Percentiles rank a stretch among this genome's conserved stretches.
These are phyloP conservation scores for Alternaria triticina DNA, from an alignment of 2,329 filamentous ascomycete species.

Conservation along the genomic window DNA sequence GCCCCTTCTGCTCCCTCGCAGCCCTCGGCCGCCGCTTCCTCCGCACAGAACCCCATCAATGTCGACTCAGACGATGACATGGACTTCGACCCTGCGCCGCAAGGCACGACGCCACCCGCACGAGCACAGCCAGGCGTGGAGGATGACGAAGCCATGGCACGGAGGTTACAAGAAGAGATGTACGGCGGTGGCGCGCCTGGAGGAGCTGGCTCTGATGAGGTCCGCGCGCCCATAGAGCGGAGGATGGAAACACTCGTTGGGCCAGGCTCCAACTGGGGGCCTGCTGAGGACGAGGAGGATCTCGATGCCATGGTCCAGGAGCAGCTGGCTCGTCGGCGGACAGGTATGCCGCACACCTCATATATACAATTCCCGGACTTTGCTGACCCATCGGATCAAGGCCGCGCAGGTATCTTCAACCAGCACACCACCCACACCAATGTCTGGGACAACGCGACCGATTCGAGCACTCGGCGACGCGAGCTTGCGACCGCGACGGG, in stretches of 20 bases:
- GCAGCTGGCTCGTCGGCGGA: conserved; percentile 62
- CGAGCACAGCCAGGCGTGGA: conserved; percentile 61
- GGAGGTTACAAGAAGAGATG: conserved; percentile 88
- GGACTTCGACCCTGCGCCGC: conserved; percentile 52
- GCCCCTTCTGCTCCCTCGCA: conserved; percentile 46
- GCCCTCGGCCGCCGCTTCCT: conserved; percentile 43
- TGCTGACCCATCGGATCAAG: conserved; percentile 37
- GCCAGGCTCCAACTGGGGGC: conserved; percentile 64
- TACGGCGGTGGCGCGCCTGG: conserved; percentile 64
- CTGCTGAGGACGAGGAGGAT: conserved; percentile 56
- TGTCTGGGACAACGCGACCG: conserved; percentile 64
- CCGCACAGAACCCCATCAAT: conserved; percentile 66
- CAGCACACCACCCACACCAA: conserved; percentile 62
- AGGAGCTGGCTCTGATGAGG: conserved; percentile 59
- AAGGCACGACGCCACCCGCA: conserved; percentile 30
- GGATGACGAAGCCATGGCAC: conserved; percentile 92
- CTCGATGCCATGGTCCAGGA: conserved; percentile 69
- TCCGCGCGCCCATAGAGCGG: conserved; percentile 88
- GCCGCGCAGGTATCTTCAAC: conserved; percentile 71
- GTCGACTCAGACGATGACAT: conserved; percentile 79
- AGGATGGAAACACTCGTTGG: conserved; percentile 92
- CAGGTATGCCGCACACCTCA: conserved; percentile 25
- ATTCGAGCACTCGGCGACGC: conserved; percentile 56
- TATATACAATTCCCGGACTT: conserved; percentile 20
- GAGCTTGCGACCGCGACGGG: conserved; percentile 67